phyloP scores from a whole-genome alignment of 768 basidiomycete genomes.

The Russula virescens region DNA sequence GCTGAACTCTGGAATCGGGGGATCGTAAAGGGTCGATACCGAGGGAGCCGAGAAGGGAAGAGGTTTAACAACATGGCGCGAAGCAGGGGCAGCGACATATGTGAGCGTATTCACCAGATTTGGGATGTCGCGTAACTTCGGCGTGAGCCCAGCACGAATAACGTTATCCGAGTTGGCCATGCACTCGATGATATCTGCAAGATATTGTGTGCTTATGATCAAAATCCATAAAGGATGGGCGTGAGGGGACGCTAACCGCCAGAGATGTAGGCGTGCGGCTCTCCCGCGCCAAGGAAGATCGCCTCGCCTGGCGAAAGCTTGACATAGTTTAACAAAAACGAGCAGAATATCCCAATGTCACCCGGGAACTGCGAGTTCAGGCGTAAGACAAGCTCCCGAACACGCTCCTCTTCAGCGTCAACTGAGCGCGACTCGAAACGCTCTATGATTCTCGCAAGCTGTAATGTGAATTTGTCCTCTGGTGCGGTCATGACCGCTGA shows the following conservation, averaged over 20 bases:
- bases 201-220: neutral
- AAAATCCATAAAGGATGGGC: neutral
- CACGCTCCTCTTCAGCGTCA: conserved; percentile 38
- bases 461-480: conserved; percentile 41
- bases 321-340: conserved; percentile 84
- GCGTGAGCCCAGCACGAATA: conserved; percentile 95
- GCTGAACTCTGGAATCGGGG: conserved; percentile 90
- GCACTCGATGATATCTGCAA: conserved; percentile 91
- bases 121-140: conserved; percentile 90
- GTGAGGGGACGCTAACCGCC: conserved; percentile 56
- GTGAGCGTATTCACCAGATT: conserved; percentile 86
- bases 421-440: conserved; percentile 51
- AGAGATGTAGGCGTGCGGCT: conserved; percentile 93
- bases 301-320: conserved; percentile 77
- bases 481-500: conserved; percentile 80
- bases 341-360: conserved; percentile 91
- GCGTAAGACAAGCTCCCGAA: conserved; percentile 57
- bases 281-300: conserved; percentile 91
- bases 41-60: conserved; percentile 35
- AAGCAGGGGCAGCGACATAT: conserved; percentile 65
- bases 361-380: conserved; percentile 76
- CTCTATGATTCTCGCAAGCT: conserved; percentile 51
- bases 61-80: conserved; percentile 66
- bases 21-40: conserved; percentile 66
- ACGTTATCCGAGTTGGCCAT: conserved; percentile 99